These are phyloP conservation scores for Globisporangium echinulatum DNA, from an alignment of 352 stramenopile species.

Conservation along the genomic window DNA sequence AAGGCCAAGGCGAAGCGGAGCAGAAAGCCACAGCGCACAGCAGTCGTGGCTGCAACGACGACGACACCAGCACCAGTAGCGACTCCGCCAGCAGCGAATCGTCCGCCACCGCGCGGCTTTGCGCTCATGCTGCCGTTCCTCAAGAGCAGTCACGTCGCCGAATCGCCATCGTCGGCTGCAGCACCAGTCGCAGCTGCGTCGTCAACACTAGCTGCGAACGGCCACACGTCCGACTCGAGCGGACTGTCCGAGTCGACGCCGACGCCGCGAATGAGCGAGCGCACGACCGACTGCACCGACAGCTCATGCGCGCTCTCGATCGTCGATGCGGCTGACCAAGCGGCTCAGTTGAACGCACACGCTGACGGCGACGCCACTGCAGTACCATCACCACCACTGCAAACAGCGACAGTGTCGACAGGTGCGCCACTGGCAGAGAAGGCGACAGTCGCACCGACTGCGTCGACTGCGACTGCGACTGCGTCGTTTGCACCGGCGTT, in stretches of 20 bases:
- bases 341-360: not conserved
- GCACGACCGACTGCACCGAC: slow-evolving; percentile 9
- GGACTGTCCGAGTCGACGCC: slow-evolving; percentile 8
- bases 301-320: slow-evolving; percentile 8
- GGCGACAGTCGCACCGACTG: not conserved
- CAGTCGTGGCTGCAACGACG: not conserved
- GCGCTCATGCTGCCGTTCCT: slow-evolving; percentile 49
- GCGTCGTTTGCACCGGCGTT: slow-evolving; percentile 12
- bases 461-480: not conserved
- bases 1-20: slow-evolving; percentile 14
- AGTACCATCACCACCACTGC: not conserved
- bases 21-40: slow-evolving; percentile 10
- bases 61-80: not conserved
- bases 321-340: not conserved
- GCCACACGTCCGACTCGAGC: slow-evolving; percentile 9
- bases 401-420: not conserved
- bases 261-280: slow-evolving; percentile 4
- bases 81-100: not conserved
- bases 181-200: not conserved
- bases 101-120: slow-evolving; percentile 28
- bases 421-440: not conserved
- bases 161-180: not conserved
- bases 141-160: slow-evolving; percentile 22
- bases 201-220: not conserved
- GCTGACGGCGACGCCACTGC: not conserved